Percentiles rank a stretch among this genome's conserved stretches.
Evolutionary conservation across 2,329 filamentous ascomycete genomes (phyloP).

Genomic region (Trichoderma sp.): DNA sequence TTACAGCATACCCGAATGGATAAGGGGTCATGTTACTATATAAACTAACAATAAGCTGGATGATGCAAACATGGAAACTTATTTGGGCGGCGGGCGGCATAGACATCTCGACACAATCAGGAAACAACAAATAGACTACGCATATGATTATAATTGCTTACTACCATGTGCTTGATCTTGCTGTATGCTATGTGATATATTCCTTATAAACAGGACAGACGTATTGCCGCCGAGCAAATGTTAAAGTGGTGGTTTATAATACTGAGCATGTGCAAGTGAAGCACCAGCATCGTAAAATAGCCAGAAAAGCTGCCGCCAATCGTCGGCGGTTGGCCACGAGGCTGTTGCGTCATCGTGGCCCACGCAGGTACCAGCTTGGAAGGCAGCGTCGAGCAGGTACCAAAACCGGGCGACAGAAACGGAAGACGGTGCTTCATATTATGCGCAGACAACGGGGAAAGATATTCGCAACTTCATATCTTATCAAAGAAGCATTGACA

Average conservation of each 20-base stretch:
- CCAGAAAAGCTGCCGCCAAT: background rate
- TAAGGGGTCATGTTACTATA: slow-evolving; percentile 18
- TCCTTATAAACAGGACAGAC: background rate
- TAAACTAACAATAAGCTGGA: slow-evolving; percentile 8
- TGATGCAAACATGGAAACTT: slow-evolving; percentile 21
- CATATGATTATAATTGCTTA: background rate
- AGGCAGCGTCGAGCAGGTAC: background rate
- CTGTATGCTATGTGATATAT: background rate
- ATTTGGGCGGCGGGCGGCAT: slow-evolving; percentile 14
- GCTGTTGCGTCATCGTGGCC: slow-evolving; percentile 20
- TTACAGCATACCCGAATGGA: slow-evolving; percentile 15
- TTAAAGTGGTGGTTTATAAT: background rate
- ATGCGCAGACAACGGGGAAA: background rate
- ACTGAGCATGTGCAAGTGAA: background rate
- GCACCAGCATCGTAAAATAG: background rate
- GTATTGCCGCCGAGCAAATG: background rate
- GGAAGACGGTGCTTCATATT: background rate
- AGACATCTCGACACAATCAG: slow-evolving; percentile 25
- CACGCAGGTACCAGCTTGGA: slow-evolving; percentile 2
- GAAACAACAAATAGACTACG: slow-evolving; percentile 24
- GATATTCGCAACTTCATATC: too few relatives aligned
- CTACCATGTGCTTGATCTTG: background rate
- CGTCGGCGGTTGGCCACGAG: background rate
- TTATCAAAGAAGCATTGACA: too few relatives aligned
- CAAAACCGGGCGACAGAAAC: background rate